Evolutionary conservation across 768 basidiomycete species (phyloP).

Genomic region (Termitomyces sp.): DNA sequence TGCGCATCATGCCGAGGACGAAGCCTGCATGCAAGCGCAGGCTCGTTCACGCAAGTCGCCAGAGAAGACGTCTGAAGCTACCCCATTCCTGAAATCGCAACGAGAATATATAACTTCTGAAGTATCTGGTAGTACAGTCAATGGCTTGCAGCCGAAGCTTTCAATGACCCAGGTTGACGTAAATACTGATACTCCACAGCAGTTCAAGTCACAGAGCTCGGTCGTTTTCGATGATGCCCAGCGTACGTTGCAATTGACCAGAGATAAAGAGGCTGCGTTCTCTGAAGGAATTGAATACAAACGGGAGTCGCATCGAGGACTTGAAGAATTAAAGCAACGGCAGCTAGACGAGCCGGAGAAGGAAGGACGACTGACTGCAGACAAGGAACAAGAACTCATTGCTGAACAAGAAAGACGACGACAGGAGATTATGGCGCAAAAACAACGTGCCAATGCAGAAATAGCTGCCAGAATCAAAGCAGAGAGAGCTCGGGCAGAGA

Average conservation of each 20-base stretch:
- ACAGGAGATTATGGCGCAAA: conserved; percentile 22
- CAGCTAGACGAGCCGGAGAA: conserved; percentile 12
- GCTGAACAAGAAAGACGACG: conserved; percentile 25
- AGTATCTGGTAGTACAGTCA: background rate
- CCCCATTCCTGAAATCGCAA: conserved; percentile 4
- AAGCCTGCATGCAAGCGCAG: background rate
- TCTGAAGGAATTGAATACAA: background rate
- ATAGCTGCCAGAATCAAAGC: conserved; percentile 22
- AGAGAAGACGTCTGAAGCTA: conserved; percentile 2
- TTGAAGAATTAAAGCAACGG: conserved; percentile 3
- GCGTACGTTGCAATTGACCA: conserved; percentile 2
- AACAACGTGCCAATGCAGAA: conserved; percentile 23
- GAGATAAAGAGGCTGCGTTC: conserved; percentile 1
- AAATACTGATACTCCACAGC: background rate
- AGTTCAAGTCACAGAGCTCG: background rate
- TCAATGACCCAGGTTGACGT: background rate
- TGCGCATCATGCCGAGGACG: background rate
- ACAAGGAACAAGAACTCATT: conserved; percentile 23
- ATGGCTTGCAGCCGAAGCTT: background rate
- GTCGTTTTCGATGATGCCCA: background rate
- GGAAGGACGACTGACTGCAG: conserved; percentile 5
- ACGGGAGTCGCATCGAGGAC: background rate
- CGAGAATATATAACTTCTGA: background rate
- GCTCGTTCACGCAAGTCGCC: conserved; percentile 4
- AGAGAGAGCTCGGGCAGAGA: conserved; percentile 20